phyloP scores from a whole-genome alignment of 1,139 yeast genomes.

The Yamadazyma blattariae region DNA sequence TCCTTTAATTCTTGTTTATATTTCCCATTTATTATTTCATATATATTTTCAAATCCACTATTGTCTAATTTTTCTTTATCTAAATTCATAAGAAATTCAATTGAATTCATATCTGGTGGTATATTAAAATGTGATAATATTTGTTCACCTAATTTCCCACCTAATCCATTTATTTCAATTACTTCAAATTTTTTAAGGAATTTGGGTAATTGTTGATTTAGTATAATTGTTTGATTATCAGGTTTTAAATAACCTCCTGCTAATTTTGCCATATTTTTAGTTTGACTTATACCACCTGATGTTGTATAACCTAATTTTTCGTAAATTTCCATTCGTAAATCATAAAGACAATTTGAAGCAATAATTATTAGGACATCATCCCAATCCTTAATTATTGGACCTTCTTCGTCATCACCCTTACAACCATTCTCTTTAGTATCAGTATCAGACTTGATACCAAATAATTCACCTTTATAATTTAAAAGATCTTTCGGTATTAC shows the following conservation, averaged over 20 bases:
- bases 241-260: conserved; percentile 89
- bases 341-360: conserved; percentile 58
- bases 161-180: conserved; percentile 83
- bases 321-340: conserved; percentile 53
- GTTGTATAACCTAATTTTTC: conserved; percentile 74
- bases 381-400: conserved; percentile 58
- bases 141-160: conserved; percentile 82
- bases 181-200: conserved; percentile 65
- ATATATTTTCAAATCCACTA: conserved; percentile 29
- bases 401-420: not conserved
- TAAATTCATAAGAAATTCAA: conserved; percentile 32
- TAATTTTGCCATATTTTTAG: conserved; percentile 78
- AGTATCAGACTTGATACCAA: not conserved
- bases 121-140: conserved; percentile 44
- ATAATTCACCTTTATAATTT: conserved; percentile 29
- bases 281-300: conserved; percentile 82
- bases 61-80: conserved; percentile 20
- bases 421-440: not conserved
- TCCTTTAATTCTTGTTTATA: conserved; percentile 50
- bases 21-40: conserved; percentile 64
- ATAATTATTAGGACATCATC: conserved; percentile 72
- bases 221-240: conserved; percentile 74
- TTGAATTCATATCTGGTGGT: conserved; percentile 38
- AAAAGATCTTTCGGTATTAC: conserved; percentile 43
- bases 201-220: conserved; percentile 41